Evolutionary conservation across 352 stramenopile genomes (phyloP).

Genomic region (Hyaloperonospora arabidopsidis): DNA sequence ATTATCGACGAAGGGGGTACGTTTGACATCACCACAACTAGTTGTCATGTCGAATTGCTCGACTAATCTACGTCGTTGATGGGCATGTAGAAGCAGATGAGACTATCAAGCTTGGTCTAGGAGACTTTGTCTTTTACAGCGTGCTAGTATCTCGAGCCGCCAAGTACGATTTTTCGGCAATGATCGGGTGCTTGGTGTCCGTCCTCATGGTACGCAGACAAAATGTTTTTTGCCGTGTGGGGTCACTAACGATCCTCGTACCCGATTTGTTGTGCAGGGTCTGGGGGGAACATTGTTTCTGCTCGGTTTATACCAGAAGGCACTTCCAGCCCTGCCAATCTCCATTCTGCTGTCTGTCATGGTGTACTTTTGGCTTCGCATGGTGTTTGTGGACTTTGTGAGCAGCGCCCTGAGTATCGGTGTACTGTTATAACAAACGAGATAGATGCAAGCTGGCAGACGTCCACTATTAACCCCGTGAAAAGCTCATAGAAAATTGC

Average conservation of each 20-base stretch:
- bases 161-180: slow-evolving; percentile 93
- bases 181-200: slow-evolving; percentile 88
- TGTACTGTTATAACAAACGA: slow-evolving; percentile 23
- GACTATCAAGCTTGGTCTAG: slow-evolving; percentile 92
- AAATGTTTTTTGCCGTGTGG: background rate
- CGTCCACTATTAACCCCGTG: too few relatives aligned
- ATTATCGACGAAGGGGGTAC: slow-evolving; percentile 45
- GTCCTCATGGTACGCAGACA: slow-evolving; percentile 82
- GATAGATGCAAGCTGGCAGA: slow-evolving; percentile 9
- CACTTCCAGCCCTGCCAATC: slow-evolving; percentile 95
- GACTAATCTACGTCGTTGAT: slow-evolving; percentile 5
- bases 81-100: slow-evolving; percentile 48
- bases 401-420: slow-evolving; percentile 34
- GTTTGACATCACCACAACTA: background rate
- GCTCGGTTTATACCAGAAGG: slow-evolving; percentile 91
- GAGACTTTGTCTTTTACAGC: slow-evolving; percentile 99
- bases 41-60: background rate
- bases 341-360: slow-evolving; percentile 73
- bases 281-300: slow-evolving; percentile 93
- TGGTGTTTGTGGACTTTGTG: slow-evolving; percentile 63
- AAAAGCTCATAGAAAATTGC: slow-evolving; percentile 30
- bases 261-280: slow-evolving; percentile 34
- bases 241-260: slow-evolving; percentile 3
- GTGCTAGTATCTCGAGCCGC: slow-evolving; percentile 95
- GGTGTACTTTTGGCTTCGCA: slow-evolving; percentile 77